These are phyloP conservation scores for Alternaria infectoria DNA, from an alignment of 2,329 filamentous ascomycete genomes.

Conservation along the genomic window DNA sequence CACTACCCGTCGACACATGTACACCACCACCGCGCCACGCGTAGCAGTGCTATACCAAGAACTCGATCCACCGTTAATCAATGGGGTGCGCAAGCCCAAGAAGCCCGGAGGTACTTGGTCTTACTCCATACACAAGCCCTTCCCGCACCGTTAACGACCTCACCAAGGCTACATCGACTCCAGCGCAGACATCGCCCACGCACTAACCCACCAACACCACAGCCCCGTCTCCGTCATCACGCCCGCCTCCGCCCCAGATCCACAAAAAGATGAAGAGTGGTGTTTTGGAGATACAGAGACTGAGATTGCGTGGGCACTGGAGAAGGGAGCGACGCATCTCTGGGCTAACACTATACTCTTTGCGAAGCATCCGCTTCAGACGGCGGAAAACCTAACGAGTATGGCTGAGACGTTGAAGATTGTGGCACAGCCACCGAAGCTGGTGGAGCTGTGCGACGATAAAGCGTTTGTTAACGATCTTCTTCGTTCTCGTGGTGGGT, in stretches of 20 bases:
- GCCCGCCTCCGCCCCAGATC: rapidly evolving
- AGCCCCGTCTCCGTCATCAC: not conserved
- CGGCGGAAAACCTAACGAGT: not conserved
- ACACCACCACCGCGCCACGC: not conserved
- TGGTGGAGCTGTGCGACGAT: not conserved
- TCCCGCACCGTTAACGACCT: not conserved
- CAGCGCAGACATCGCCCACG: not conserved
- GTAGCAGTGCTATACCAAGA: not conserved
- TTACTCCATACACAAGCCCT: no score
- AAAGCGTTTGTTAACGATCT: not conserved
- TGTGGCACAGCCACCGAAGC: not conserved
- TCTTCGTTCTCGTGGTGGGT: not conserved
- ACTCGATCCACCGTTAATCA: not conserved
- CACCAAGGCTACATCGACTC: not conserved
- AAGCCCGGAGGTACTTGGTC: not conserved
- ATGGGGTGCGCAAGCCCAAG: not conserved
- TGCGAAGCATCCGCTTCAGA: not conserved
- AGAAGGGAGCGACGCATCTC: not conserved
- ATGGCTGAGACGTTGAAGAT: not conserved
- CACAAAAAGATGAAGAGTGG: not conserved
- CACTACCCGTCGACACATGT: not conserved
- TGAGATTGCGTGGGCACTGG: not conserved
- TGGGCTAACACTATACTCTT: not conserved
- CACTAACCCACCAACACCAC: not conserved
- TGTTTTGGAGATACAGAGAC: not conserved